A percentile compares a stretch with the other conserved stretches of the same genome.
These are phyloP conservation scores for Neopestalotiopsis rosae DNA, from an alignment of 2,329 filamentous ascomycete species.

Conservation along the genomic window DNA sequence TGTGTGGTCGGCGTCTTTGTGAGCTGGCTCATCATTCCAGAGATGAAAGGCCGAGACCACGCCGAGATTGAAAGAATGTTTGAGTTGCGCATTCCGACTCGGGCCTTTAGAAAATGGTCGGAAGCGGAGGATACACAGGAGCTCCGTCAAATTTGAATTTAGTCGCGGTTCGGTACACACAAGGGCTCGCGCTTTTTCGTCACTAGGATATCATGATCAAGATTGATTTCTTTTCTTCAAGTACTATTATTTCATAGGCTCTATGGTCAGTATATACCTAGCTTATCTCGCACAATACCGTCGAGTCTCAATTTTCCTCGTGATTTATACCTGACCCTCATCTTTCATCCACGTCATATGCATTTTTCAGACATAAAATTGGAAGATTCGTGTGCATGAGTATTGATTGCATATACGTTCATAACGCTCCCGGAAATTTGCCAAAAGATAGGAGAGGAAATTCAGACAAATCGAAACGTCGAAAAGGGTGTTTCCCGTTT, in stretches of 20 bases:
- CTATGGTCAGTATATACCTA: not conserved
- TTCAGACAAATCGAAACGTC: no score
- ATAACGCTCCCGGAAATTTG: no score
- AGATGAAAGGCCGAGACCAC: slow-evolving; percentile 55
- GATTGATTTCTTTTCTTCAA: not conserved
- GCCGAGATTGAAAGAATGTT: slow-evolving; percentile 53
- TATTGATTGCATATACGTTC: no score
- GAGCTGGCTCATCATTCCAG: slow-evolving; percentile 54
- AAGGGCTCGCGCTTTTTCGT: not conserved
- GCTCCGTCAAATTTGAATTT: not conserved
- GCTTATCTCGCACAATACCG: not conserved
- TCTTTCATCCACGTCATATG: no score
- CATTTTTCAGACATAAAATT: no score
- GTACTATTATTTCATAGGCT: not conserved
- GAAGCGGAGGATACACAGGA: slow-evolving; percentile 1
- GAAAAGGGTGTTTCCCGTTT: no score
- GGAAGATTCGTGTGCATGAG: no score
- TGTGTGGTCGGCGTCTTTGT: slow-evolving; percentile 40
- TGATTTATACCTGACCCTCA: no score
- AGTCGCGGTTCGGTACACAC: not conserved
- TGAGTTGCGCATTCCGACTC: slow-evolving; percentile 32
- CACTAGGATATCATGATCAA: not conserved
- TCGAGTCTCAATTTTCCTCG: no score
- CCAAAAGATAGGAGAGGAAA: no score
- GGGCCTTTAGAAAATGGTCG: slow-evolving; percentile 29